A percentile compares a stretch with the other conserved stretches of the same genome.
Conservation (phyloP, 2,329 filamentous ascomycete species). For the Colletotrichum incanum region DNA sequence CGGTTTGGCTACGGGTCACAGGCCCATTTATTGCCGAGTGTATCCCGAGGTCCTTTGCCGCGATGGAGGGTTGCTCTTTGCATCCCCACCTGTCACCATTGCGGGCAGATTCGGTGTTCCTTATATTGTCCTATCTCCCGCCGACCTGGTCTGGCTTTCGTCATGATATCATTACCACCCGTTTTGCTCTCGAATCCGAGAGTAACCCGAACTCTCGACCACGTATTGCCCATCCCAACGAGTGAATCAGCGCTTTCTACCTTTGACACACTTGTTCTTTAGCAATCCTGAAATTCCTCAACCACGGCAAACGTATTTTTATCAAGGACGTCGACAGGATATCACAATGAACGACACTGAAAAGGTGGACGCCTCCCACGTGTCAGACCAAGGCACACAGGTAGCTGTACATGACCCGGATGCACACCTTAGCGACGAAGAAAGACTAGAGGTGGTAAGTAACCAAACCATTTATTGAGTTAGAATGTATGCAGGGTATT, state of each 20-base stretch:
- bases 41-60: constrained; percentile 13
- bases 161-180: not conserved
- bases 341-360: constrained; percentile 1
- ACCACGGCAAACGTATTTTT: too few relatives aligned
- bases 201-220: not conserved
- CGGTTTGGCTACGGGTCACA: constrained; percentile 1
- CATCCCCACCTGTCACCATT: constrained; percentile 9
- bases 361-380: not conserved
- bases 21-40: constrained; percentile 2
- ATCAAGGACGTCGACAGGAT: too few relatives aligned
- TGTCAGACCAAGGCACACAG: not conserved
- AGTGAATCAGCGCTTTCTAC: not conserved
- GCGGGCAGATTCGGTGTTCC: not conserved
- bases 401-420: not conserved
- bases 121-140: constrained; percentile 17
- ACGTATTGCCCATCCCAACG: too few relatives aligned
- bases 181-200: not conserved
- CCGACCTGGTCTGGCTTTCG: constrained; percentile 7
- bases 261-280: too few relatives aligned
- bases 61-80: not conserved
- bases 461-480: too few relatives aligned
- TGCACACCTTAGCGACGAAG: constrained; percentile 1
- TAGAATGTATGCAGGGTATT: not conserved
- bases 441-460: constrained; percentile 8
- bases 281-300: not conserved